Conservation (phyloP, 768 basidiomycete genomes). For the Podaxis sp. region DNA sequence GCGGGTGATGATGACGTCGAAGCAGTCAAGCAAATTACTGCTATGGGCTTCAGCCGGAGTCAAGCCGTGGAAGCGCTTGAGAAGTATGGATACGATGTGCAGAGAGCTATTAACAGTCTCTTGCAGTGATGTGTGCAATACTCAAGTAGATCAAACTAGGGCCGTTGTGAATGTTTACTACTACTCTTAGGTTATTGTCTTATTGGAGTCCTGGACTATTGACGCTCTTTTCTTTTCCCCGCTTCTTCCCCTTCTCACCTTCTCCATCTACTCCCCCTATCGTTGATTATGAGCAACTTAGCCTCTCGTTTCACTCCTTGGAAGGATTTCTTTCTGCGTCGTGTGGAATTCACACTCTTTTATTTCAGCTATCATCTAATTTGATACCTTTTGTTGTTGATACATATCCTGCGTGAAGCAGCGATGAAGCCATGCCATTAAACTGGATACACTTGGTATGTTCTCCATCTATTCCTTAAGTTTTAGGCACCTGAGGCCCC, state of each 20-base stretch:
- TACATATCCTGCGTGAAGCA: neutral
- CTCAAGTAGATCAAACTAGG: neutral
- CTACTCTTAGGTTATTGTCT: neutral
- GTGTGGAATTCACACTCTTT: neutral
- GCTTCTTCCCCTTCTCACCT: neutral
- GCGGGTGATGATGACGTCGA: conserved; percentile 69
- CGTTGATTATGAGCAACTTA: neutral
- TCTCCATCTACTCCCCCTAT: neutral
- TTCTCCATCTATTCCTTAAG: too few relatives aligned
- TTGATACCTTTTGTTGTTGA: neutral
- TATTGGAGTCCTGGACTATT: neutral
- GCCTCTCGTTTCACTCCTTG: neutral
- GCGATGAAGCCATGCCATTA: too few relatives aligned
- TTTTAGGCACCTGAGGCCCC: too few relatives aligned
- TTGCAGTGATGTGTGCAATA: conserved; percentile 31
- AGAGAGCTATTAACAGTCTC: conserved; percentile 69
- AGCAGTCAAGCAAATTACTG: conserved; percentile 72
- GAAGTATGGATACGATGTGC: conserved; percentile 78
- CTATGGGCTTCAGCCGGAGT: conserved; percentile 86
- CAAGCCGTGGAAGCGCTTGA: conserved; percentile 86
- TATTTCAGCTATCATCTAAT: conserved; percentile 5
- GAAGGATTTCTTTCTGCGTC: neutral
- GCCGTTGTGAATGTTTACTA: neutral
- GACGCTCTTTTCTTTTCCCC: conserved; percentile 3
- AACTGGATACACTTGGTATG: too few relatives aligned